Conservation (phyloP, 805 yeast genomes). For the Candida palmyrensis region DNA sequence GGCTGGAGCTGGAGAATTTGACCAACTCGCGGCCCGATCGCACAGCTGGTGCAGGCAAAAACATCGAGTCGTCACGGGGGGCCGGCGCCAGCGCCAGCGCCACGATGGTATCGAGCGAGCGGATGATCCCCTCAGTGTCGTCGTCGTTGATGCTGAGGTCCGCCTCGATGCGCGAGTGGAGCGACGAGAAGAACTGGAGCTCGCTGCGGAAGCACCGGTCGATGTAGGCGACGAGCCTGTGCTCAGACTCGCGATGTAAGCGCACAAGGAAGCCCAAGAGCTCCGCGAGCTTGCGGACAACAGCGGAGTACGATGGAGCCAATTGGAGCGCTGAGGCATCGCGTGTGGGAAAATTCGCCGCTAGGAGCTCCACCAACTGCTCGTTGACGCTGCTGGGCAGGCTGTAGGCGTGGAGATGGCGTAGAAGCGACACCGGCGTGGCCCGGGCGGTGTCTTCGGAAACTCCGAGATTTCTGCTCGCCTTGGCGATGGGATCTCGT, state of each 20-base stretch:
- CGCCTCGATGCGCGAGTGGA: constrained; percentile 13
- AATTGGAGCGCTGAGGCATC: neutral
- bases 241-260: constrained; percentile 3
- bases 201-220: constrained; percentile 17
- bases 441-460: too few relatives aligned
- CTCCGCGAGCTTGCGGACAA: constrained; percentile 2
- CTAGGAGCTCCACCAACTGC: constrained; percentile 3
- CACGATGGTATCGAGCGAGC: constrained; percentile 15
- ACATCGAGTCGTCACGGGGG: too few relatives aligned
- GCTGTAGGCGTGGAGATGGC: neutral
- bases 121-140: constrained; percentile 17
- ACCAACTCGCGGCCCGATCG: neutral
- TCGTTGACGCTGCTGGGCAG: constrained; percentile 2
- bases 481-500: too few relatives aligned
- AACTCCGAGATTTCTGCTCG: too few relatives aligned
- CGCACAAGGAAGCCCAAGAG: constrained; percentile 3
- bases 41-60: too few relatives aligned
- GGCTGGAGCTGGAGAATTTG: constrained; percentile 6
- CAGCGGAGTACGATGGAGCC: constrained; percentile 1
- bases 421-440: neutral
- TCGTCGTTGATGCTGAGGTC: constrained; percentile 11
- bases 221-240: neutral
- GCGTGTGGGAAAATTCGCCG: neutral
- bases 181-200: constrained; percentile 9
- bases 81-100: too few relatives aligned